Evolutionary conservation across 1,284 basidiomycete species (phyloP), one percentile per base, ranked within the genome.

Genomic region (Megacollybia platyphylla): DNA sequence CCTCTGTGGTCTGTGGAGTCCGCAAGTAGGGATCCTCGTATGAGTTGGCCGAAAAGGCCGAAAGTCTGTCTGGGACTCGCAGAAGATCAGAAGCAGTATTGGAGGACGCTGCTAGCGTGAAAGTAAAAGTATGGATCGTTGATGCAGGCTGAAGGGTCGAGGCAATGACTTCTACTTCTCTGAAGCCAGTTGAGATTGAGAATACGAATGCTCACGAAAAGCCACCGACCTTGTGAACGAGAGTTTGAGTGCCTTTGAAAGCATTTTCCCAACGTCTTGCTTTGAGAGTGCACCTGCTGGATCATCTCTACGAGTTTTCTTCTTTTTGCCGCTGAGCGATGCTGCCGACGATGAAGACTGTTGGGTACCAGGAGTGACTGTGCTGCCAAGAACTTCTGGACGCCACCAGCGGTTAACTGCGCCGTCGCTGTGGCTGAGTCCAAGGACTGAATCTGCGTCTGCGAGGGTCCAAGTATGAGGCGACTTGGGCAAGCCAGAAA

Each of bases 381-480:
- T 90, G 56, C 80, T 88, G 2, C 87, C 90, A 8, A 90, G 77
- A 37, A 97, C 87, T 61, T 97, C 93, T 36, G 93, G 89, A 42
- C 92, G 70, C 91, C 91, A 97, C 76, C 87, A 96, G 39, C 90
- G 74, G 46, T 77, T 83, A 36, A 97, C 87, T 32, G 91, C 91
- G 51, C 87, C 84, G 40, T 92, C 87, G 29, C 76, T 71, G 52
- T 93, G 89, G 55, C 88, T 79, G 32, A 93, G 70, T 44, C 90
- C 87, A 45, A 81, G 62, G 41, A 88, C 81, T 4, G 87, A 76
- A 58, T 94, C 91, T 3, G 84, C 79, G 60, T 97, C 92, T 0
- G 90, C 85, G 34, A 93, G 72, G 1, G 90, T 89, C 93, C 93
- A 97, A n/a, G 85, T 88, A 57, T 87, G 82, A 1, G 87, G 83